Evolutionary conservation across 139 green algal genomes (phyloP).

Genomic region (Chlorella ohadii): DNA sequence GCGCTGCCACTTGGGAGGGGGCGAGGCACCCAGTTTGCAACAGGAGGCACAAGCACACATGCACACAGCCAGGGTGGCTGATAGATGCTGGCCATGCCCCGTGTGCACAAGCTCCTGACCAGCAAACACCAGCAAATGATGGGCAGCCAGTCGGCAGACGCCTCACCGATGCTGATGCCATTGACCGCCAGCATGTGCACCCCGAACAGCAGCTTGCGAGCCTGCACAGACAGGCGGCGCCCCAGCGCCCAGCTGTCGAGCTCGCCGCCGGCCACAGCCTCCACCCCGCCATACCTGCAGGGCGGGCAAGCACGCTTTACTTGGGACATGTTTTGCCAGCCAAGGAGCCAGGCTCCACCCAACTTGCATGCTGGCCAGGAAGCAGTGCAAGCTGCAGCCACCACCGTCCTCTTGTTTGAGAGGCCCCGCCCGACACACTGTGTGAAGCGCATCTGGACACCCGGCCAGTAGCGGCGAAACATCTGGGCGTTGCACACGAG

Average conservation of each 20-base stretch:
- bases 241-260: not conserved
- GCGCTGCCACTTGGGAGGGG: not conserved
- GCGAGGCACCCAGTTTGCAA: no score
- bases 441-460: slow-evolving; percentile 47
- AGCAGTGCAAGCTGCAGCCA: not conserved
- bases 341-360: not conserved
- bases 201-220: slow-evolving; percentile 19
- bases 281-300: slow-evolving; percentile 22
- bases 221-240: not conserved
- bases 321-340: no score
- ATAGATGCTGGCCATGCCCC: no score
- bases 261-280: not conserved
- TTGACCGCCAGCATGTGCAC: slow-evolving; percentile 30
- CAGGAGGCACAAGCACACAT: no score
- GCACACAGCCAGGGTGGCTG: no score
- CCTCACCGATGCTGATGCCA: slow-evolving; percentile 1
- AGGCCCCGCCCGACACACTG: not conserved
- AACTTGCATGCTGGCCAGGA: not conserved
- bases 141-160: no score
- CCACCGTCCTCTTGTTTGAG: no score
- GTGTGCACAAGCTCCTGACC: no score
- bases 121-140: no score
- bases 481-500: slow-evolving; percentile 44
- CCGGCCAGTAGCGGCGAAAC: slow-evolving; percentile 41
- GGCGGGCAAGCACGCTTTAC: not conserved